Evolutionary conservation across 371 early-diverging fungal genomes (phyloP), one percentile per base, ranked within the genome.

Genomic region (Coemansia sp.): DNA sequence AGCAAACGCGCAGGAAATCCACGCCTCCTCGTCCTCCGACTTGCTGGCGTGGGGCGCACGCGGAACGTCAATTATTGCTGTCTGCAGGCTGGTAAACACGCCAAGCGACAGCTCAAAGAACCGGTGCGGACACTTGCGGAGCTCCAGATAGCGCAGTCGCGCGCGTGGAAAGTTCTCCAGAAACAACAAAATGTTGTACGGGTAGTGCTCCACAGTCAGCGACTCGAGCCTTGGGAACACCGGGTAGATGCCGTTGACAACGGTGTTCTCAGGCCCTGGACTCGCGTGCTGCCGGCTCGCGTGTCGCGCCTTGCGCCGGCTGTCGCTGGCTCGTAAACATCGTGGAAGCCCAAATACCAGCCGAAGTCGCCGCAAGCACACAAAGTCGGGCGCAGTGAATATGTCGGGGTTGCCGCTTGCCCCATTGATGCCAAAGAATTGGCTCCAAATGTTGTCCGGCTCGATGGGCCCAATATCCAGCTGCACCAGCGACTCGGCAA

Each of bases 151-250:
- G 2, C 34, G 58, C 34, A 72, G 44, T 43, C 59, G 67, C 29
- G 64, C 14, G 6, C 72, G 58, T 16, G 72, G 72, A 38, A 67
- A 72, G 47, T 59, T 67, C 40, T 67, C 72, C n/a, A 72, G 39
- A 31, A 72, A 61, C 5, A 48, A 37, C 18, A 46, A 51, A n/a
- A 60, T 58, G 36, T 72, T 49, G 38, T 50, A 52, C 10, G 72
- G 68, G 24, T 67, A 72, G 1, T 49, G 59, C 4, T 40, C 50
- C n/a, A 72, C 43, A 1, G 10, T 33, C 43, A 72, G 57, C 1
- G 55, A 48, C 10, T 55, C 47, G n/a, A 72, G 57, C 18, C 32
- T 31, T 3, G 72, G 72, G 43, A 72, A 72, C 14, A 58, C 47
- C 14, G 62, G 66, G 37, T 61, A 58, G 5, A 12, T 34, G 18